Conservation (phyloP, 768 basidiomycete genomes). For the Termitomyces sp. region DNA sequence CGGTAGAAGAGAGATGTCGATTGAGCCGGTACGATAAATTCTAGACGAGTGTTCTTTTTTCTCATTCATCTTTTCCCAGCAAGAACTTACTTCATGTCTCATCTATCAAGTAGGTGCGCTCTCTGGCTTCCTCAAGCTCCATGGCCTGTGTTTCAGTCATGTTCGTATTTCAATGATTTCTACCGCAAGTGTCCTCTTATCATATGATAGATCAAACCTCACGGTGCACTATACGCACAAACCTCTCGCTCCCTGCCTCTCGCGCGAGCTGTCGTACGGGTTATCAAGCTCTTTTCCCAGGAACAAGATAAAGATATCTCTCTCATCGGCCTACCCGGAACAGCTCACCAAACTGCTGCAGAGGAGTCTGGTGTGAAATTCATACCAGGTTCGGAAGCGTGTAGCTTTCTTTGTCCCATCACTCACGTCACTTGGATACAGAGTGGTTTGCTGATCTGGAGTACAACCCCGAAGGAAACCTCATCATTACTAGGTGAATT, state of each 20-base stretch:
- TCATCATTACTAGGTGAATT: conserved; percentile 53
- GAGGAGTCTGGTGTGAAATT: conserved; percentile 50
- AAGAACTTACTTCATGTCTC: conserved; percentile 51
- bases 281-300: conserved; percentile 43
- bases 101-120: conserved; percentile 68
- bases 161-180: conserved; percentile 23
- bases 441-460: conserved; percentile 69
- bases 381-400: conserved; percentile 42
- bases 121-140: conserved; percentile 47
- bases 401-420: not conserved
- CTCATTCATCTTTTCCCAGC: conserved; percentile 22
- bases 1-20: conserved; percentile 53
- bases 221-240: conserved; percentile 59
- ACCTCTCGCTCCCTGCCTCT: conserved; percentile 49
- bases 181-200: not conserved
- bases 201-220: conserved; percentile 45
- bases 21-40: not conserved
- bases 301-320: conserved; percentile 31
- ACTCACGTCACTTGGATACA: conserved; percentile 13
- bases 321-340: conserved; percentile 60
- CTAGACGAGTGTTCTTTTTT: not conserved
- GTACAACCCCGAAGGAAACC: conserved; percentile 48
- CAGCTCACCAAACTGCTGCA: conserved; percentile 53
- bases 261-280: conserved; percentile 47
- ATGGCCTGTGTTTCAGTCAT: conserved; percentile 50